A percentile compares a stretch with the other conserved stretches of the same genome.
Conservation (phyloP, 2,329 filamentous ascomycete species). For the Exophiala sp. region DNA sequence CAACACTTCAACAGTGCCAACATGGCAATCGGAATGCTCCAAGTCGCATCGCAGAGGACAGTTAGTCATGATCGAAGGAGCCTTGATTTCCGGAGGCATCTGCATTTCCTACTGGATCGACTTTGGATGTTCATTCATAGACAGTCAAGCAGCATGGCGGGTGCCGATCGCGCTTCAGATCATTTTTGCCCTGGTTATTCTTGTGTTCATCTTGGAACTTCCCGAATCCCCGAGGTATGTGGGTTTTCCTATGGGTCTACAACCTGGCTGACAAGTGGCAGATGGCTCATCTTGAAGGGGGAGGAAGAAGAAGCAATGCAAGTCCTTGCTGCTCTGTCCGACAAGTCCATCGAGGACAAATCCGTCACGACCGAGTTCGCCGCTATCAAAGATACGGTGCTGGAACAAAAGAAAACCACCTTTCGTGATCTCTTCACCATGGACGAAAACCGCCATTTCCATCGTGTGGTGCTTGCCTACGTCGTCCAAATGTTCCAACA, state of each 20-base stretch:
- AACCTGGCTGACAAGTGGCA: constrained; percentile 30
- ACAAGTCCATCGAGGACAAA: constrained; percentile 43
- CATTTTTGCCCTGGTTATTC: constrained; percentile 49
- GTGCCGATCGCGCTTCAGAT: constrained; percentile 56
- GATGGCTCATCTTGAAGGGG: constrained; percentile 21
- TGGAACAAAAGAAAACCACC: constrained; percentile 47
- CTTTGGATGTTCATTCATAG: constrained; percentile 49
- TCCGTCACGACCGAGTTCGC: constrained; percentile 45
- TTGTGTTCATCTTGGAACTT: constrained; percentile 32
- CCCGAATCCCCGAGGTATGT: constrained; percentile 9
- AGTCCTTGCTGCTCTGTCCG: constrained; percentile 48
- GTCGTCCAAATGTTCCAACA: constrained; percentile 54
- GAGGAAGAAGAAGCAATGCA: constrained; percentile 40
- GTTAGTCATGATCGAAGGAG: constrained; percentile 47
- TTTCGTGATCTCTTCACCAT: constrained; percentile 56
- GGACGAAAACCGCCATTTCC: constrained; percentile 51
- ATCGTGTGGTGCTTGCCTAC: constrained; percentile 51
- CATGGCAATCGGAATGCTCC: constrained; percentile 43
- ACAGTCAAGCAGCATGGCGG: constrained; percentile 47
- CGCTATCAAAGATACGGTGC: constrained; percentile 49
- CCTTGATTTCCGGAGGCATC: constrained; percentile 30
- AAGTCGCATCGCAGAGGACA: constrained; percentile 47
- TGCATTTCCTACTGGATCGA: constrained; percentile 35
- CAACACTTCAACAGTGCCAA: constrained; percentile 38
- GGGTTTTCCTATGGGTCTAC: neutral